These are phyloP conservation scores for Cynanchum wilfordii DNA, from an alignment of 257 asterid species.

Conservation along the genomic window DNA sequence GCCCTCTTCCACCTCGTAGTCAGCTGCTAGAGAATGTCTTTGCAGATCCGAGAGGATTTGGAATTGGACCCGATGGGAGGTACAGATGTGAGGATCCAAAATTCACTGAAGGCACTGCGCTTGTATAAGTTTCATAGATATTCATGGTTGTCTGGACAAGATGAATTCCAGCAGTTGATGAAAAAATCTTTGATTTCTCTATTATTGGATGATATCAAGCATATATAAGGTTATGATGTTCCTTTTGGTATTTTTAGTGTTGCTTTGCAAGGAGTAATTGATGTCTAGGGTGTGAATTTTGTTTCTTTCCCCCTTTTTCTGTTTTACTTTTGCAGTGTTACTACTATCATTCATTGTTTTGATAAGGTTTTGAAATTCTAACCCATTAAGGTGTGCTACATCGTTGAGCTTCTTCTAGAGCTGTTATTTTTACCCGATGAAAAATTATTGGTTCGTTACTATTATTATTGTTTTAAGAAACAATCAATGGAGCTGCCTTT, in stretches of 20 bases:
- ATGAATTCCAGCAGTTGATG: slow-evolving; percentile 14
- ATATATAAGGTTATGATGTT: slow-evolving; percentile 17
- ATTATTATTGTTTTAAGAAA: background rate
- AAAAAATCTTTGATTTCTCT: slow-evolving; percentile 18
- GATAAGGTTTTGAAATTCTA: background rate
- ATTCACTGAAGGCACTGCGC: slow-evolving; percentile 96
- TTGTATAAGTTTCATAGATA: slow-evolving; percentile 38
- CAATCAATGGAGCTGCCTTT: too few relatives aligned
- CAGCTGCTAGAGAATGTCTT: slow-evolving; percentile 92
- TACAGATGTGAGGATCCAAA: slow-evolving; percentile 98
- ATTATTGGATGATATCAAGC: slow-evolving; percentile 19
- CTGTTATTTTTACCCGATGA: background rate
- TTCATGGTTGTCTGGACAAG: slow-evolving; percentile 13
- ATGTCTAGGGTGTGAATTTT: slow-evolving; percentile 19
- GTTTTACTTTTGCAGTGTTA: background rate
- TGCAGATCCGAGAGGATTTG: slow-evolving; percentile 91
- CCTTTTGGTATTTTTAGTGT: slow-evolving; percentile 16
- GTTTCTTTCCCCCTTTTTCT: background rate
- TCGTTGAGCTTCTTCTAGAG: background rate
- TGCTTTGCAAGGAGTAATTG: slow-evolving; percentile 23
- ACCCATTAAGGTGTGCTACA: background rate
- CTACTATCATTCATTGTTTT: slow-evolving; percentile 4
- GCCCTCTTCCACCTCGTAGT: slow-evolving; percentile 79
- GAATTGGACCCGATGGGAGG: slow-evolving; percentile 91
- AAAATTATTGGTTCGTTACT: too few relatives aligned